A percentile compares a stretch with the other conserved stretches of the same genome.
phyloP scores from a whole-genome alignment of 2,329 filamentous ascomycete genomes.

The Alternaria dauci region DNA sequence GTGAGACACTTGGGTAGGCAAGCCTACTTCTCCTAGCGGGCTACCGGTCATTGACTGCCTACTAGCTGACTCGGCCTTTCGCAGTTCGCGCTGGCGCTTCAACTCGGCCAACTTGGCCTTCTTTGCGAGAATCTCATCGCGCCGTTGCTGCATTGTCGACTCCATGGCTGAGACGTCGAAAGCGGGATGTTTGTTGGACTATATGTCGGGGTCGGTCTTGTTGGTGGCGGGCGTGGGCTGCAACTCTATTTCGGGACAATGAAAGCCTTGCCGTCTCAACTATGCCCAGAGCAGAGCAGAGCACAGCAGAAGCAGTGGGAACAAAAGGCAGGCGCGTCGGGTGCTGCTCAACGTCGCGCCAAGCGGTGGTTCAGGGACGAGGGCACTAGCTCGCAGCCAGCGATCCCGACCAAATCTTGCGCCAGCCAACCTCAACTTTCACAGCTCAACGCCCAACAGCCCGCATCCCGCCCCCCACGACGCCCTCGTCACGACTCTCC shows the following conservation, averaged over 20 bases:
- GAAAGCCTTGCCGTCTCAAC: neutral
- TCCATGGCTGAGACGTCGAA: constrained; percentile 36
- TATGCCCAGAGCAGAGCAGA: neutral
- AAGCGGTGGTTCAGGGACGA: constrained; percentile 35
- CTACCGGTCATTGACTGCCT: constrained; percentile 70
- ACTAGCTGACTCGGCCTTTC: constrained; percentile 75
- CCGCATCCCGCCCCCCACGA: constrained; percentile 32
- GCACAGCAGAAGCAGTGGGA: neutral
- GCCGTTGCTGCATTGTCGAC: constrained; percentile 76
- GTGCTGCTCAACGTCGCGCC: constrained; percentile 32
- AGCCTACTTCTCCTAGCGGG: constrained; percentile 72
- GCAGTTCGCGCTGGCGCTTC: constrained; percentile 87
- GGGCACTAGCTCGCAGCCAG: constrained; percentile 26
- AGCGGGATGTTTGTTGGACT: constrained; percentile 7
- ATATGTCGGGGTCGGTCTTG: neutral
- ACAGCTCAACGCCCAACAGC: constrained; percentile 34
- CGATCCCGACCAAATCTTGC: constrained; percentile 37
- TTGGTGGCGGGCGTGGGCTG: neutral
- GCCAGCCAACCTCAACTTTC: constrained; percentile 41
- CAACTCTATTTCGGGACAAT: neutral
- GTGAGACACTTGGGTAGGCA: neutral
- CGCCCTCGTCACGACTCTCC: constrained; percentile 28
- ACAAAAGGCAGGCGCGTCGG: constrained; percentile 8
- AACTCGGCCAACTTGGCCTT: constrained; percentile 96
- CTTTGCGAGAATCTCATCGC: constrained; percentile 96